These are phyloP conservation scores for Trichoderma sp. DNA, from an alignment of 2,329 filamentous ascomycete species.

Conservation along the genomic window DNA sequence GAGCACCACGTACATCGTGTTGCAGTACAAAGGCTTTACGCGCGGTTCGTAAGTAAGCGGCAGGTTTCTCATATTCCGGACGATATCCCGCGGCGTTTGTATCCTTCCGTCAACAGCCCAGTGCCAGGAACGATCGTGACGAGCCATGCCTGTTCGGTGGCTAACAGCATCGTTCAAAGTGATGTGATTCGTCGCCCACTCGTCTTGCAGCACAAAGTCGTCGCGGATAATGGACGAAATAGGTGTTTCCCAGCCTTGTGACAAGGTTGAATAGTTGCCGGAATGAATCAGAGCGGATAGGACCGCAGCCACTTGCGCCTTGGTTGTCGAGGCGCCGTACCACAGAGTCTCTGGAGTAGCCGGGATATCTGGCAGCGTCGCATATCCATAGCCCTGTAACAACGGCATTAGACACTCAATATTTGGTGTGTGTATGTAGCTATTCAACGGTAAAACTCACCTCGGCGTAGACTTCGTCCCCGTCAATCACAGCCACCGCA, in stretches of 20 bases:
- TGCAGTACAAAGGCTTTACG: slow-evolving; percentile 50
- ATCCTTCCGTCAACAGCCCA: slow-evolving; percentile 36
- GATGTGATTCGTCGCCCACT: slow-evolving; percentile 49
- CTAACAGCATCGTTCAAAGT: slow-evolving; percentile 57
- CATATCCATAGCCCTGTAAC: slow-evolving; percentile 35
- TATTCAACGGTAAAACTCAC: slow-evolving; percentile 15
- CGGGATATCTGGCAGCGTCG: slow-evolving; percentile 42
- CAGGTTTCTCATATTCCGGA: slow-evolving; percentile 49
- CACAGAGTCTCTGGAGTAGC: slow-evolving; percentile 53
- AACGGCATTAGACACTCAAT: neutral
- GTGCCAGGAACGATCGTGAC: slow-evolving; percentile 40
- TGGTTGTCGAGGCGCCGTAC: slow-evolving; percentile 58
- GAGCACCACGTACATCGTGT: slow-evolving; percentile 51
- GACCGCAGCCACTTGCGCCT: slow-evolving; percentile 53
- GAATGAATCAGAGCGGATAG: slow-evolving; percentile 52
- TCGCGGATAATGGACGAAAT: slow-evolving; percentile 51
- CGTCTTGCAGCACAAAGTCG: slow-evolving; percentile 54
- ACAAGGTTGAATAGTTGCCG: slow-evolving; percentile 39
- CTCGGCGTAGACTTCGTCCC: slow-evolving; percentile 32
- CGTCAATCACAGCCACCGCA: slow-evolving; percentile 41
- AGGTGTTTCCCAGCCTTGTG: slow-evolving; percentile 49
- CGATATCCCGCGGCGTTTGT: slow-evolving; percentile 41
- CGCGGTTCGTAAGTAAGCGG: slow-evolving; percentile 48
- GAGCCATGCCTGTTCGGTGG: slow-evolving; percentile 54
- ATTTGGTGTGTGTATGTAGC: neutral